Evolutionary conservation across 371 early-diverging fungal species (phyloP), one percentile per base, ranked within the genome.

Genomic region (Lichtheimia hyalospora): DNA sequence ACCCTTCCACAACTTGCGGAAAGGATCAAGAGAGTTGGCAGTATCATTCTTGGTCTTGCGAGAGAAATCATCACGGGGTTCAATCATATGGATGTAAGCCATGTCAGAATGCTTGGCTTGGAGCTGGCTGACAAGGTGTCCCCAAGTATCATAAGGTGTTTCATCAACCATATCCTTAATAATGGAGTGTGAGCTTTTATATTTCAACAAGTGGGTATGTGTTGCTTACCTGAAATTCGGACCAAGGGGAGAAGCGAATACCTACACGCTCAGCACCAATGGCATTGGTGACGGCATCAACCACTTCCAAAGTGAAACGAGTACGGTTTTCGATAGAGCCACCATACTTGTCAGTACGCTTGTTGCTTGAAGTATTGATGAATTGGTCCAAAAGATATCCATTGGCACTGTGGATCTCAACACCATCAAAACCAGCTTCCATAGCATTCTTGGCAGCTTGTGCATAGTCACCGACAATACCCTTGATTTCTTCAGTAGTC

Each of bases 381-480:
- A 89, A 65, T 52, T 84, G 81, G 49, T 81, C 73, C 48, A 86
- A 49, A 56, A 89, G 70, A 66, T 84, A 87, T 0, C 87, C 87
- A 49, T 89, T 82, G 1, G 86, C 89, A 57, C 70, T 77, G 69
- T 92, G 91, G 24, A 92, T 72, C 57, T 90, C 87, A 8, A 90
- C 69, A 27, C 81, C 86, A 58, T 90, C 87, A 61, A 90, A 89
- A 2, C 83, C 88, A 14, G 81, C 79, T 42, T 60, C 52, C 23
- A 71, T 54, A 46, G 81, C 65, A 39, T 74, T 63, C 56, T 63
- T 41, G 28, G 81, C 79, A 12, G 86, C 81, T 13, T 62, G 58
- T 5, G 49, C 85, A 77, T 88, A 96, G 16, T 83, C 84, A 14
- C 74, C 39, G n/a, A 82, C 73, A 15, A 87, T 58, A 3, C 66